phyloP scores from a whole-genome alignment of 1,139 yeast species.

The Saccharomyces hybrid region DNA sequence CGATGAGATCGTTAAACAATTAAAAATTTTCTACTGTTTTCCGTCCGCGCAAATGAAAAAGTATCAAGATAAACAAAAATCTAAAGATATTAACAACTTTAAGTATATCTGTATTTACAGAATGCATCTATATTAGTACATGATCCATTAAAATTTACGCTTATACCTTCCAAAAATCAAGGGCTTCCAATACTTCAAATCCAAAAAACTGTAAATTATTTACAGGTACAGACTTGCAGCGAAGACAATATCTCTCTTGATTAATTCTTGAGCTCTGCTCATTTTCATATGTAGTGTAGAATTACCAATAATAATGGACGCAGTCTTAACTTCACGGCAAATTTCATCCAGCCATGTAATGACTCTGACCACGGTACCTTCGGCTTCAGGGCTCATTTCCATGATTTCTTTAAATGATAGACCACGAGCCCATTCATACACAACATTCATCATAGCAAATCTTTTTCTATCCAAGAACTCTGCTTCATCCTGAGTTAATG shows the following conservation, averaged over 20 bases:
- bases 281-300: conserved; percentile 78
- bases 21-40: background rate
- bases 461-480: conserved; percentile 76
- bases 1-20: background rate
- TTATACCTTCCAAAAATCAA: background rate
- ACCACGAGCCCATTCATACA: conserved; percentile 98
- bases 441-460: conserved; percentile 86
- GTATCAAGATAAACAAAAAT: background rate
- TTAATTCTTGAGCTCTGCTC: conserved; percentile 87
- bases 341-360: conserved; percentile 90
- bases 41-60: conserved; percentile 1
- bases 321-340: conserved; percentile 89
- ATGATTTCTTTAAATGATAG: conserved; percentile 85
- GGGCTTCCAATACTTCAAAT: background rate
- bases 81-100: background rate
- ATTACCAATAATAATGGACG: conserved; percentile 92
- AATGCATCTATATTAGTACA: background rate
- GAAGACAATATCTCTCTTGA: conserved; percentile 93
- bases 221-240: conserved; percentile 89
- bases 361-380: conserved; percentile 96
- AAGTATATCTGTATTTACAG: background rate
- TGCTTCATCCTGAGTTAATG: conserved; percentile 76
- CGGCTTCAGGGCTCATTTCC: conserved; percentile 82
- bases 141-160: background rate
- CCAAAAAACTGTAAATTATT: conserved; percentile 1